Conservation (phyloP, 352 stramenopile genomes). For the Globisporangium echinulatum region DNA sequence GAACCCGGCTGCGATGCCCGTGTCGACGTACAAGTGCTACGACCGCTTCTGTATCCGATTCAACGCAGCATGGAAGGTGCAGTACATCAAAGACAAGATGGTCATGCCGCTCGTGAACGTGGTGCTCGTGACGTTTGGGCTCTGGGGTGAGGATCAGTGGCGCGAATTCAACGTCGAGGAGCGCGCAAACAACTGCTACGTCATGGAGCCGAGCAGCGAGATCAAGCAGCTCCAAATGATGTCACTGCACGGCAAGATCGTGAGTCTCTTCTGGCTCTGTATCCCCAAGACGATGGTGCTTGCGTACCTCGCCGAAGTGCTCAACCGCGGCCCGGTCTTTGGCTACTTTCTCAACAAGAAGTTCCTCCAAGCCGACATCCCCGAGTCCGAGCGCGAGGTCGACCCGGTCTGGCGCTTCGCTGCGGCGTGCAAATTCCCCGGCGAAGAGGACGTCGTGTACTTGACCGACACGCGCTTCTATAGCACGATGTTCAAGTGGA, state of each 20-base stretch:
- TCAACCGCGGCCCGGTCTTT: constrained; percentile 49
- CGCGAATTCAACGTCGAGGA: constrained; percentile 53
- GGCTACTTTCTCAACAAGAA: constrained; percentile 58
- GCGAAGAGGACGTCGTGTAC: constrained; percentile 47
- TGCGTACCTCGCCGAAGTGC: constrained; percentile 42
- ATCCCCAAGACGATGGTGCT: constrained; percentile 40
- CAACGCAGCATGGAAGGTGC: constrained; percentile 49
- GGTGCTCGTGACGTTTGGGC: constrained; percentile 31
- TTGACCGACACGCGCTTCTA: constrained; percentile 43
- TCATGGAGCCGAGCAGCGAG: constrained; percentile 48
- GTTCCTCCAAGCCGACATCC: constrained; percentile 53
- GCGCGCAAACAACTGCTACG: constrained; percentile 44
- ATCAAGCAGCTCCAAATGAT: constrained; percentile 72
- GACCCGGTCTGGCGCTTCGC: constrained; percentile 45
- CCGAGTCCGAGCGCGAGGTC: constrained; percentile 44
- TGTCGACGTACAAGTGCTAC: constrained; percentile 20
- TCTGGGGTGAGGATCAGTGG: constrained; percentile 43
- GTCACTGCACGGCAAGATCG: constrained; percentile 55
- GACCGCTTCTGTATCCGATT: constrained; percentile 49
- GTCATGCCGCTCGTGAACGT: constrained; percentile 45
- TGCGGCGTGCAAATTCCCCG: constrained; percentile 19
- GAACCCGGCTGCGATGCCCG: constrained; percentile 18
- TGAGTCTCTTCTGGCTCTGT: constrained; percentile 55
- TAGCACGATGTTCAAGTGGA: constrained; percentile 45
- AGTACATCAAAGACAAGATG: constrained; percentile 59